These are phyloP conservation scores for Fusarium udum DNA, from an alignment of 2,329 filamentous ascomycete genomes.

Conservation along the genomic window DNA sequence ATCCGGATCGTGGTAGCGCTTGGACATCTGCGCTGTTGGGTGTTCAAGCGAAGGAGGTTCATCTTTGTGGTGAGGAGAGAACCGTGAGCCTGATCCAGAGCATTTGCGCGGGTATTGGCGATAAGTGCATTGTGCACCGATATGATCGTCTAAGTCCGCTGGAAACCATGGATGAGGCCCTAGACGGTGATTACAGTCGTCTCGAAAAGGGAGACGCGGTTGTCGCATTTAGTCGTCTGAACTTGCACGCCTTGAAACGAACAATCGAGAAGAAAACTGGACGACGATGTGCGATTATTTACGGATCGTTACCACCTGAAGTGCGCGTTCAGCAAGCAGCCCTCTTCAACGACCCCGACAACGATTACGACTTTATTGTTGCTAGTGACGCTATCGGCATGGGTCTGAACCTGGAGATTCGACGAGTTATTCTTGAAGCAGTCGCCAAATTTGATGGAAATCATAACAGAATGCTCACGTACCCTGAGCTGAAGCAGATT, in stretches of 20 bases:
- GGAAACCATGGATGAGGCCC: slow-evolving; percentile 68
- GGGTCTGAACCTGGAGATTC: slow-evolving; percentile 93
- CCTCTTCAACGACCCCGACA: slow-evolving; percentile 93
- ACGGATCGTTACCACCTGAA: slow-evolving; percentile 90
- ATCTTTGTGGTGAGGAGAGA: slow-evolving; percentile 91
- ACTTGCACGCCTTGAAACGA: slow-evolving; percentile 81
- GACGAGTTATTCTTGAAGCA: slow-evolving; percentile 87
- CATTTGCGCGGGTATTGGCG: slow-evolving; percentile 81
- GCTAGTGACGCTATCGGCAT: slow-evolving; percentile 97
- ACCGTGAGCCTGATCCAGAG: slow-evolving; percentile 81
- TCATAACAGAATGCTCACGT: slow-evolving; percentile 65
- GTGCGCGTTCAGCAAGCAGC: slow-evolving; percentile 90
- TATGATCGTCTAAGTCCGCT: slow-evolving; percentile 88
- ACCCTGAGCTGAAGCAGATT: slow-evolving; percentile 93
- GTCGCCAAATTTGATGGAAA: slow-evolving; percentile 76
- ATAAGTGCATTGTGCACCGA: slow-evolving; percentile 80
- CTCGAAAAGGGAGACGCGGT: slow-evolving; percentile 91
- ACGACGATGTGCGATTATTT: slow-evolving; percentile 88
- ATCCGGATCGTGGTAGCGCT: slow-evolving; percentile 83
- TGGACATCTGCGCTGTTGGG: slow-evolving; percentile 94
- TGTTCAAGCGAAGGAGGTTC: slow-evolving; percentile 85
- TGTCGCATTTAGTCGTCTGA: slow-evolving; percentile 84
- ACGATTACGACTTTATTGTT: slow-evolving; percentile 93
- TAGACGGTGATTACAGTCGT: slow-evolving; percentile 70
- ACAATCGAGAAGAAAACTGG: slow-evolving; percentile 81